These are phyloP conservation scores for Dictyophora rubrovolvata DNA, from an alignment of 768 basidiomycete genomes.

Conservation along the genomic window DNA sequence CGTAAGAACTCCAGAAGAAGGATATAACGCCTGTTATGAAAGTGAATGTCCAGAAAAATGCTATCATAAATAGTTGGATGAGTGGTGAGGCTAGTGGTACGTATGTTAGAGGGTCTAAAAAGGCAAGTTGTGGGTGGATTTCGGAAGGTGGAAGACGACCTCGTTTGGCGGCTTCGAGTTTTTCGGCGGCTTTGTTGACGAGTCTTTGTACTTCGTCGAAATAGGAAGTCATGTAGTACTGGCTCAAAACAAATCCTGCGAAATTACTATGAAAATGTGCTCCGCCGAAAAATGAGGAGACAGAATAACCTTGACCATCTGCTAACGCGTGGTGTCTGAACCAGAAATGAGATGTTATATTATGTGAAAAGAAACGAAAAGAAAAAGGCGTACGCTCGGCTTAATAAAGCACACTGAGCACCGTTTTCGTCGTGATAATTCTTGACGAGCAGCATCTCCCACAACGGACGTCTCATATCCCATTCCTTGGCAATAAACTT, in stretches of 20 bases:
- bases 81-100: background rate
- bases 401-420: background rate
- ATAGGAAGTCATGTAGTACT: slow-evolving; percentile 2
- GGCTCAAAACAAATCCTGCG: slow-evolving; percentile 1
- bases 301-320: slow-evolving; percentile 1
- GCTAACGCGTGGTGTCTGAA: background rate
- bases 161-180: background rate
- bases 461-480: background rate
- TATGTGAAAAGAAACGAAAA: background rate
- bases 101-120: background rate
- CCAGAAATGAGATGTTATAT: background rate
- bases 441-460: background rate
- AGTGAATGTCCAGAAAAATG: background rate
- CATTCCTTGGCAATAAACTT: background rate
- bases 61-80: background rate
- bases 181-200: background rate
- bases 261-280: background rate
- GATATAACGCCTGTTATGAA: background rate
- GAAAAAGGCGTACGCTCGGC: background rate
- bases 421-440: slow-evolving; percentile 2
- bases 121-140: background rate
- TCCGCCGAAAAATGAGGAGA: background rate
- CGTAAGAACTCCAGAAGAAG: slow-evolving; percentile 3
- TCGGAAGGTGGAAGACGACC: background rate
- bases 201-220: background rate